Percentiles rank a stretch among this genome's conserved stretches.
These are phyloP conservation scores for Penicillium taxi DNA, from an alignment of 495 filamentous ascomycete genomes.

Conservation along the genomic window DNA sequence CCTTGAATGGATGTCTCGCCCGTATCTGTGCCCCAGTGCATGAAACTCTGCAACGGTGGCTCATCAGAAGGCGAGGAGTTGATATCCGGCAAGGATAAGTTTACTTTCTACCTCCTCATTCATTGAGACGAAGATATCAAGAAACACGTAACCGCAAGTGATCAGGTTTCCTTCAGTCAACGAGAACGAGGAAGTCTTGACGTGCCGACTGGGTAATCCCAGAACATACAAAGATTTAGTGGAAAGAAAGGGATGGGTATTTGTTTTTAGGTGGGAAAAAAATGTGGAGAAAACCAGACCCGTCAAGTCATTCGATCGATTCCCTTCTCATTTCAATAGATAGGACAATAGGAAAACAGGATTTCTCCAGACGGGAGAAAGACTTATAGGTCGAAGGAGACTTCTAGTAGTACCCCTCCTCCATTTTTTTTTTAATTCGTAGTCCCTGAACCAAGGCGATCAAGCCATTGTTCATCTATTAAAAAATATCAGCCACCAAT, in stretches of 20 bases:
- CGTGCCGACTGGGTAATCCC: slow-evolving; percentile 23
- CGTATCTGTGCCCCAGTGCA: slow-evolving; percentile 92
- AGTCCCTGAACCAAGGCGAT: slow-evolving; percentile 28
- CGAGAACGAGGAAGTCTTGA: slow-evolving; percentile 36
- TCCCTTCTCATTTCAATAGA: slow-evolving; percentile 29
- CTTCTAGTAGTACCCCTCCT: slow-evolving; percentile 13
- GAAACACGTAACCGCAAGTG: slow-evolving; percentile 17
- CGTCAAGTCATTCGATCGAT: slow-evolving; percentile 30
- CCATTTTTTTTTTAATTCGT: slow-evolving; percentile 18
- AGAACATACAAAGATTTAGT: slow-evolving; percentile 4
- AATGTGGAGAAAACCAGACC: slow-evolving; percentile 18
- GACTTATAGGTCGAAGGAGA: slow-evolving; percentile 15
- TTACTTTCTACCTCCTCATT: slow-evolving; percentile 37
- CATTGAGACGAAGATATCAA: slow-evolving; percentile 23
- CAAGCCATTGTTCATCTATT: slow-evolving; percentile 23
- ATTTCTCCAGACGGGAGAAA: slow-evolving; percentile 16
- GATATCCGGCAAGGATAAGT: slow-evolving; percentile 33
- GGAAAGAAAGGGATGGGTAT: slow-evolving; percentile 4
- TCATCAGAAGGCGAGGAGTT: slow-evolving; percentile 70
- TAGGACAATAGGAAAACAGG: slow-evolving; percentile 27
- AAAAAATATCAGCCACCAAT: neutral
- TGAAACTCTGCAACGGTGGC: slow-evolving; percentile 63
- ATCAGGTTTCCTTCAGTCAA: slow-evolving; percentile 18
- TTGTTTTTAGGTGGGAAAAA: slow-evolving; percentile 1
- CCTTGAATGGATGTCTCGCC: slow-evolving; percentile 60